Conservation (phyloP, 371 early-diverging fungal species). For the Aphelidium insulamus region DNA sequence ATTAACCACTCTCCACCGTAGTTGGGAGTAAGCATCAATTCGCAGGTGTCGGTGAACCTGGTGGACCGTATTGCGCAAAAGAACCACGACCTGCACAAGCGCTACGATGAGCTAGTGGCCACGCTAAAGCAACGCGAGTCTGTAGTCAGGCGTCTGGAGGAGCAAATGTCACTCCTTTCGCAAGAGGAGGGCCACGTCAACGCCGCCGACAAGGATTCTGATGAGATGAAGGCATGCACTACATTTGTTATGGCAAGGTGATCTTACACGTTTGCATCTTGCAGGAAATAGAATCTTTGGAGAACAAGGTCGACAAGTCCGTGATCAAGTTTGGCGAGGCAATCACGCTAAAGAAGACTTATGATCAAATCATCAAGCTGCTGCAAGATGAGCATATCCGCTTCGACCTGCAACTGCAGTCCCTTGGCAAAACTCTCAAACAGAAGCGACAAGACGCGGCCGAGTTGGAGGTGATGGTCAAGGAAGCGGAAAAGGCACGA, state of each 20-base stretch:
- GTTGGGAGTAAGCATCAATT: constrained; percentile 3
- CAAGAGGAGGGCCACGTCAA: constrained; percentile 18
- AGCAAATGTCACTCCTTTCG: too few species aligned
- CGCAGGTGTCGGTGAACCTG: constrained; percentile 14
- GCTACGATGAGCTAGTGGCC: constrained; percentile 25
- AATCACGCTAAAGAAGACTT: constrained; percentile 25
- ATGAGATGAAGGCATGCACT: not conserved
- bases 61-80: constrained; percentile 21
- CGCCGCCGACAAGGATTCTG: constrained; percentile 17
- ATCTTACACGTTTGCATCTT: not conserved
- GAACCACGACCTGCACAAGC: constrained; percentile 23
- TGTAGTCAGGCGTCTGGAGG: too few species aligned
- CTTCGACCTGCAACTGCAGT: constrained; percentile 23
- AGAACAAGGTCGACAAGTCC: constrained; percentile 28
- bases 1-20: not conserved
- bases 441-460: constrained; percentile 20
- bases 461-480: constrained; percentile 23
- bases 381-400: constrained; percentile 27
- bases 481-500: constrained; percentile 28
- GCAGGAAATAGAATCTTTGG: constrained; percentile 22
- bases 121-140: too few species aligned
- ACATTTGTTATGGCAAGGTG: too few species aligned
- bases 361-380: constrained; percentile 23
- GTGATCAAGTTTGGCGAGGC: constrained; percentile 33
- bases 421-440: constrained; percentile 20